Conservation (phyloP, 257 asterid genomes). For the Solanum virginianum region DNA sequence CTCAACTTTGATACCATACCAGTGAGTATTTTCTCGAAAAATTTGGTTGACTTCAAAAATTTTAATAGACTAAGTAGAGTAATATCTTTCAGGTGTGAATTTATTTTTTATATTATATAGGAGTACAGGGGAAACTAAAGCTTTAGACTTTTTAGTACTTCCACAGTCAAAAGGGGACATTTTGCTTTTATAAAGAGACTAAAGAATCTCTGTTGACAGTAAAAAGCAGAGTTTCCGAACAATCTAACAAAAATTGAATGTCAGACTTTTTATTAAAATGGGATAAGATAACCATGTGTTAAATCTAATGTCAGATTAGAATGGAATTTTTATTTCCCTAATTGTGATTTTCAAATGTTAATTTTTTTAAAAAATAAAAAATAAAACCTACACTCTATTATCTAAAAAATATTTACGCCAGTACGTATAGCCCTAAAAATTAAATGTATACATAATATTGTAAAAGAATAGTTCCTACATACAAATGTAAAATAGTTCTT, state of each 20-base stretch:
- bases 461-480: not conserved
- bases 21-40: too few relatives aligned
- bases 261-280: not conserved
- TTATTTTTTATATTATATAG: not conserved
- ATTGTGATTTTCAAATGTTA: not conserved
- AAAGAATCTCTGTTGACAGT: not conserved
- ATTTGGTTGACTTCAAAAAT: too few relatives aligned
- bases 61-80: not conserved
- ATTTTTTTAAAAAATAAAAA: not conserved
- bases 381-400: not conserved
- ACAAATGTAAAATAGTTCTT: not conserved
- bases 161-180: not conserved
- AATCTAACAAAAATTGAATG: not conserved
- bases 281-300: not conserved
- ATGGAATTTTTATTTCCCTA: not conserved
- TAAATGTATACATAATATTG: not conserved
- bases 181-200: not conserved
- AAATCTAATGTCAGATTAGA: not conserved
- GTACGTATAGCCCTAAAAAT: not conserved
- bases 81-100: not conserved
- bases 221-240: not conserved
- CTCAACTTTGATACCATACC: too few relatives aligned
- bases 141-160: not conserved
- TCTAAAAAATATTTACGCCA: not conserved
- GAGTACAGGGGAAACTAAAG: not conserved